Evolutionary conservation across 1,284 basidiomycete species (phyloP).

Genomic region (Sanguinoderma infundibulare): DNA sequence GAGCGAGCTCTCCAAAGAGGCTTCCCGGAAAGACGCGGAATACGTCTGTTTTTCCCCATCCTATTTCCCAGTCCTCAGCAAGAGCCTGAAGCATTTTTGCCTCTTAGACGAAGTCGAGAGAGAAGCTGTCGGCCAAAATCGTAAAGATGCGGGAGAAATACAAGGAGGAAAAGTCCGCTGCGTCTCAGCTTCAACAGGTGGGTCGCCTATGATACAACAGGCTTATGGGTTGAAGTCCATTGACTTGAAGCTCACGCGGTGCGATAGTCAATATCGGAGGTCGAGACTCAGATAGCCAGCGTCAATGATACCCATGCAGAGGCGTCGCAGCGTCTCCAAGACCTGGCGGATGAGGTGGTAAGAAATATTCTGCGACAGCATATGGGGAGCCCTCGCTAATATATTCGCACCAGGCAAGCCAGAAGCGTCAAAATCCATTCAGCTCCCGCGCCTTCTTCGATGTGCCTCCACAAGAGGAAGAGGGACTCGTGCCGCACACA

Average conservation of each 20-base stretch:
- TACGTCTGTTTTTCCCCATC: neutral
- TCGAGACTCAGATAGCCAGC: neutral
- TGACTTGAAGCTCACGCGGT: neutral
- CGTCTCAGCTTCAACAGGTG: conserved; percentile 1
- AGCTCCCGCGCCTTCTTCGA: neutral
- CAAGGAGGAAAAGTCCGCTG: conserved; percentile 3
- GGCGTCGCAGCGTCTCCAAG: neutral
- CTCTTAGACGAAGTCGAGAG: neutral
- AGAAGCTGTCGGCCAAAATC: conserved; percentile 1
- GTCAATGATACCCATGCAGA: neutral
- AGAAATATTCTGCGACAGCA: neutral
- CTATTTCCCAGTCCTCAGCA: too few relatives aligned
- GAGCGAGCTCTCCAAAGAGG: neutral
- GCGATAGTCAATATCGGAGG: neutral
- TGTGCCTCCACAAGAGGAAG: neutral
- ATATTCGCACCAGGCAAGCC: neutral
- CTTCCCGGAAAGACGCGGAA: neutral
- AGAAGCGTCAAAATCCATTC: neutral
- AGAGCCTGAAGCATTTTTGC: neutral
- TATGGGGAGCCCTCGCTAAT: neutral
- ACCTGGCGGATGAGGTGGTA: neutral
- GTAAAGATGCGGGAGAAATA: conserved; percentile 8
- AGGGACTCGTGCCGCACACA: neutral
- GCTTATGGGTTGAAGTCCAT: neutral
- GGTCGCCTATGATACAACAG: too few relatives aligned